These are phyloP conservation scores for Diaporthe vaccinii DNA, from an alignment of 2,329 filamentous ascomycete species.

Conservation along the genomic window DNA sequence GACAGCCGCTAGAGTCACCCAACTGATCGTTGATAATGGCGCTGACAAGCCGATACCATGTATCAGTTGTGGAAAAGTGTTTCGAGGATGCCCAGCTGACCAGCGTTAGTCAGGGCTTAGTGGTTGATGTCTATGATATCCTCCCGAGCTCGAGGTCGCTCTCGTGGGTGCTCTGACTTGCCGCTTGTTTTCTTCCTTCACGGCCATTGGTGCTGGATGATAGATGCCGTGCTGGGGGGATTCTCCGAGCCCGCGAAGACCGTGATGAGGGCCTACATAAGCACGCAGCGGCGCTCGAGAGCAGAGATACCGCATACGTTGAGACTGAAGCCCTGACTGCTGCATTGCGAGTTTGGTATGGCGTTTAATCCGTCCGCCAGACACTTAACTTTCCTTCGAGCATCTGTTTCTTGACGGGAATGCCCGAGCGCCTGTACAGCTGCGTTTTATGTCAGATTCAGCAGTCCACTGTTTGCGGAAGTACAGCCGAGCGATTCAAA, in stretches of 20 bases:
- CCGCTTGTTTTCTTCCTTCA: background rate
- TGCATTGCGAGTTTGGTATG: too few species aligned
- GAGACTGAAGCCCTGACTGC: too few species aligned
- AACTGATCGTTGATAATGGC: fast-evolving
- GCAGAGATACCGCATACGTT: too few species aligned
- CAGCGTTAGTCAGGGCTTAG: background rate
- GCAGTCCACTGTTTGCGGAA: background rate
- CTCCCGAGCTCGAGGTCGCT: too few species aligned
- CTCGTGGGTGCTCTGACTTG: too few species aligned
- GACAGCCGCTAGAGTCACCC: too few species aligned
- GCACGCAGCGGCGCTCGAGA: too few species aligned
- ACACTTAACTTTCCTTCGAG: background rate
- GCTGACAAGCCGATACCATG: background rate
- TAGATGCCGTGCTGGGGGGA: too few species aligned
- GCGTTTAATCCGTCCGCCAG: background rate
- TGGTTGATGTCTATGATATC: background rate
- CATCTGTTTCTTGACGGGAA: background rate
- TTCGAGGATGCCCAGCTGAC: background rate
- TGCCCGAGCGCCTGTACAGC: background rate
- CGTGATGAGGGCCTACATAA: too few species aligned
- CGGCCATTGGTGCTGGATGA: background rate
- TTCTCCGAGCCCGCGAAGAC: too few species aligned
- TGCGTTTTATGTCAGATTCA: background rate
- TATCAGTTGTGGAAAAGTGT: background rate
- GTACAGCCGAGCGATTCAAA: background rate